Base-by-base conservation (phyloP, 768 basidiomycete species). In the Lentinula sp. region DNA sequence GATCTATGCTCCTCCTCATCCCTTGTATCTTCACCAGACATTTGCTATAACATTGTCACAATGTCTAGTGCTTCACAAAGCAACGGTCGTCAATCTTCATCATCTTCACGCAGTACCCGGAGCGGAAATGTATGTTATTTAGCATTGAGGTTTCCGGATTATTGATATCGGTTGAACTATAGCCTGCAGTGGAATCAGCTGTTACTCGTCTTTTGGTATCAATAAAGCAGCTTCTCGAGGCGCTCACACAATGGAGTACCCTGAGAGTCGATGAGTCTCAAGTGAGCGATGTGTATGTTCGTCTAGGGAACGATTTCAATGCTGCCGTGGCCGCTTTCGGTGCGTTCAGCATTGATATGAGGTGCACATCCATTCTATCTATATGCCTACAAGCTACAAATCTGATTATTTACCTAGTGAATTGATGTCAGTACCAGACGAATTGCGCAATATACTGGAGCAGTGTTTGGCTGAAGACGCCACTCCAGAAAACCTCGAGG, bases 211-310 rank as follows among this genome's bases (percentile, higher is more conserved):
- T 98, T 10, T 82, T 99, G 28, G 93, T 99, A 2, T 88, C 94
- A 35, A 98, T 98, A 65, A 96, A 98, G 71, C 85, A 91, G 64
- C 85, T 99, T n/a, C 81, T 99, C 41, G 95, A 97, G 71, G 81
- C 90, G 1, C 80, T 97, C 59, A 93, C 91, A 6, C 76, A 83
- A 76, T 97, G 94, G 94, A 91, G 90, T 72, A 79, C 79, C 61
- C 73, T 82, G 62, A 80, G 85, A 67, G 81, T 90, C 67, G 79
- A 85, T 60, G 94, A 96, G 70, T 76, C 73, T 46, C 80, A 91
- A 66, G 94, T 99, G 70, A 97, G 95, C 80, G 93, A 98, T 73
- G 91, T 97, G 58, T 99, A 99, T 73, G 97, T 99, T 58, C 85
- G 87, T 59, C 80, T 99, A 23, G 97, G 97, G 23, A 98, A 98